Evolutionary conservation across 202 grass and related monocot species (phyloP).

Genomic region (Carex arenaria): DNA sequence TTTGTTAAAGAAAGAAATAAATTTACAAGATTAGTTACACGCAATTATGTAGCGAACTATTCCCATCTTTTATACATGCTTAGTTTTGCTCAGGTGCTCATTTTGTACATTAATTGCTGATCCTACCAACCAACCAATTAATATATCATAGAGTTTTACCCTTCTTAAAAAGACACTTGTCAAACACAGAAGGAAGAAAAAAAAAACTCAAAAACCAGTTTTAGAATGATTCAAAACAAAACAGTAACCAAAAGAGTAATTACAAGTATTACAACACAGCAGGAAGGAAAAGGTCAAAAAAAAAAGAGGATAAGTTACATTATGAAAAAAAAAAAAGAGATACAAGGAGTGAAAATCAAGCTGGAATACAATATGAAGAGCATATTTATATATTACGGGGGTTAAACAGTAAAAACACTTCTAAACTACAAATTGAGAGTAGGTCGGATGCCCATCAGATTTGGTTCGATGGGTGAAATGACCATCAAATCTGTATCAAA

Average conservation of each 20-base stretch:
- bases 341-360: slow-evolving; percentile 36
- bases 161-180: not conserved
- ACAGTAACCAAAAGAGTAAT: not conserved
- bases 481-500: no score
- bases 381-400: not conserved
- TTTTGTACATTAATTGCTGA: not conserved
- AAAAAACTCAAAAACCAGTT: not conserved
- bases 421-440: no score
- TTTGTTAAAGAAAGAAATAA: no score
- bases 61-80: no score
- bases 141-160: not conserved
- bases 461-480: no score
- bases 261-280: not conserved
- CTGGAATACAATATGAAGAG: slow-evolving; percentile 90
- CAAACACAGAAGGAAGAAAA: not conserved
- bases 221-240: not conserved
- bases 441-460: no score
- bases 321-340: not conserved
- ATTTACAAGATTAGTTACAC: no score
- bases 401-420: not conserved
- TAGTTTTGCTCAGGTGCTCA: not conserved
- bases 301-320: no score
- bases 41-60: no score
- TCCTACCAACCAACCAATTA: not conserved
- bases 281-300: not conserved